Base-by-base conservation (phyloP, 2,329 filamentous ascomycete genomes). In the Paraphoma sp. region DNA sequence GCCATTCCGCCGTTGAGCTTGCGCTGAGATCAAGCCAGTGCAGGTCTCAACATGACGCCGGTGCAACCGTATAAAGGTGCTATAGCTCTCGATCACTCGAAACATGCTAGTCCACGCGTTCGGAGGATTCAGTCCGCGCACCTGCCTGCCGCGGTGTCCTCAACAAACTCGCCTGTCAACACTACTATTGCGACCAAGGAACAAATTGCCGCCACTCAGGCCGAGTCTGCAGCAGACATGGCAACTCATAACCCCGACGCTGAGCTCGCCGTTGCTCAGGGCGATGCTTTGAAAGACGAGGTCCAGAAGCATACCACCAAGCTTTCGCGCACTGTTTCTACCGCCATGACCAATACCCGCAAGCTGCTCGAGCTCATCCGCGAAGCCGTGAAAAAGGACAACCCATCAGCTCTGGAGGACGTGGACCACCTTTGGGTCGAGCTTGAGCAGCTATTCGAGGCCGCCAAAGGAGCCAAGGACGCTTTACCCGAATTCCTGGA, bases 361-460 rank as follows among this genome's bases (percentile, higher is more conserved):
- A 55, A 58, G 45, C 51, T 73, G 6, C 61, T 75, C 12, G 51
- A 52, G n/a, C 54, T 67, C 6, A 62, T 76, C 18, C 68, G 61
- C 11, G 59, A 67, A 4, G 55, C 59, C 2, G 41, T 67, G 38
- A 50, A 59, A 16, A 58, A 61, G 38, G 62, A 68, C 12, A 47
- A 60, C 10, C 48, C 56, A 6, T 51, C 59, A 11, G 62, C 63
- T 4, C 31, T 67, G 3, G 33, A 60, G 18, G 48, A 49, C 7
- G 54, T 69, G 1, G 63, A 73, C 6, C 16, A 54, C 2, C 54
- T 74, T 2, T 72, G 68, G 69, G 18, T 54, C 9, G 70, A 73
- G 48, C 57, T 76, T 18, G 64, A 73, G 51, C 49, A 63, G 23
- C 59, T 75, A 2, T 67, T 68, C 45, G 43, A 60, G 9, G 57